Evolutionary conservation across 2,329 filamentous ascomycete species (phyloP).

Genomic region (Aspergillus sp.): DNA sequence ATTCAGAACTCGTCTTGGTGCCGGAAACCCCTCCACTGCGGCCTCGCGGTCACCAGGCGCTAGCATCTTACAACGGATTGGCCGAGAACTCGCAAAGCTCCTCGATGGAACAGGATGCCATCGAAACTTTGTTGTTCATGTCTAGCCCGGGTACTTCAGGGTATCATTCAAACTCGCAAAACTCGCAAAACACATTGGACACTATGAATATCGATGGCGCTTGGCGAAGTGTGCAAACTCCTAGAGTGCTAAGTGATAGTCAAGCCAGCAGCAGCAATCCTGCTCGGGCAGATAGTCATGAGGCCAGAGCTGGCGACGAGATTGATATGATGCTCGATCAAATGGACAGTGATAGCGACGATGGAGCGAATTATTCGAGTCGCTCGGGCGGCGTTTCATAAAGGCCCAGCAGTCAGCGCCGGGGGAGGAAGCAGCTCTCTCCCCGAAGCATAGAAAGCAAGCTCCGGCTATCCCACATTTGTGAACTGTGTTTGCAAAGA

Average conservation of each 20-base stretch:
- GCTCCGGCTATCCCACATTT: neutral
- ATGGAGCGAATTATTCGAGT: constrained; percentile 27
- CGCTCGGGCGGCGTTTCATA: neutral
- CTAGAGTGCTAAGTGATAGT: constrained; percentile 5
- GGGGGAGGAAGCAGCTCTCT: neutral
- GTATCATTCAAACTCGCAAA: constrained; percentile 45
- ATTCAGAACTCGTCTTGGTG: constrained; percentile 27
- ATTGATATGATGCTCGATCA: constrained; percentile 48
- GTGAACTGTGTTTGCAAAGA: neutral
- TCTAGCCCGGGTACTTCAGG: constrained; percentile 55
- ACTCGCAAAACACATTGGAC: constrained; percentile 32
- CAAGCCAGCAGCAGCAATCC: constrained; percentile 18
- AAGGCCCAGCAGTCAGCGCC: neutral
- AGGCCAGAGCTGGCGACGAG: constrained; percentile 43
- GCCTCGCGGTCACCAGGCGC: constrained; percentile 25
- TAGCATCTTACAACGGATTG: constrained; percentile 29
- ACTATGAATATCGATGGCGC: constrained; percentile 28
- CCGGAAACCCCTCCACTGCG: constrained; percentile 39
- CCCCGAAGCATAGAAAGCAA: neutral
- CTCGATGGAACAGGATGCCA: constrained; percentile 55
- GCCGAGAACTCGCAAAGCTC: constrained; percentile 49
- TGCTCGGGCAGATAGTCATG: constrained; percentile 20
- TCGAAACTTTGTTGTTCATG: constrained; percentile 57
- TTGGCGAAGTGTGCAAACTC: constrained; percentile 29
- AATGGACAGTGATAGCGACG: constrained; percentile 46